phyloP scores from a whole-genome alignment of 2,329 filamentous ascomycete species.

The Diaporthe eres region DNA sequence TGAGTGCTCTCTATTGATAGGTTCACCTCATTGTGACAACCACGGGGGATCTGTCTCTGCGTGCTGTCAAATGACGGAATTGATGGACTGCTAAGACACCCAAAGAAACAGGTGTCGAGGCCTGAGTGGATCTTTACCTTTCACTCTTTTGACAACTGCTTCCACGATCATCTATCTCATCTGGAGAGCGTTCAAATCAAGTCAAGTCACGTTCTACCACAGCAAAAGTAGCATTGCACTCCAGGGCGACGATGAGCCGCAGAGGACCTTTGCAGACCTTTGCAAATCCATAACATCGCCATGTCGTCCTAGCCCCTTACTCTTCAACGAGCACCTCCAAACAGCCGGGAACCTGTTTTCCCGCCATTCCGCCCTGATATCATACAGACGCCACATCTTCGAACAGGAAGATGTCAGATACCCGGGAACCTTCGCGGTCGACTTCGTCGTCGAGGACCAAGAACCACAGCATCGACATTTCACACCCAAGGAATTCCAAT shows the following conservation, averaged over 20 bases:
- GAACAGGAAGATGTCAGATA: neutral
- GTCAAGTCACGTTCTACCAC: neutral
- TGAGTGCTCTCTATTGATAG: no score
- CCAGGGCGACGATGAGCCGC: neutral
- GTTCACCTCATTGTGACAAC: no score
- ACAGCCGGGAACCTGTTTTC: neutral
- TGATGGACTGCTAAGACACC: neutral
- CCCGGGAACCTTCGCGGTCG: neutral
- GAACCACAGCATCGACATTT: neutral
- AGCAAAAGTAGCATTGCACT: neutral
- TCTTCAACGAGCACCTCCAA: neutral
- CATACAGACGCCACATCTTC: neutral
- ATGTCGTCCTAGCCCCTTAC: neutral
- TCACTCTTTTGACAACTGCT: neutral
- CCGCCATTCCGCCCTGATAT: neutral
- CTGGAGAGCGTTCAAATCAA: neutral
- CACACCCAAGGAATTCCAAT: neutral
- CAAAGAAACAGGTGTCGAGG: neutral
- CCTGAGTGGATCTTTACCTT: neutral
- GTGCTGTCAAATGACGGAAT: neutral
- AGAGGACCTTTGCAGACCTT: conserved; percentile 1
- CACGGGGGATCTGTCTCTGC: neutral
- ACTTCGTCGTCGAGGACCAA: neutral
- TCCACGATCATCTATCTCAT: neutral
- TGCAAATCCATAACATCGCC: neutral